Percentiles rank a stretch among this genome's conserved stretches.
These are phyloP conservation scores for Penicillium brevicompactum DNA, from an alignment of 2,329 filamentous ascomycete species.

Conservation along the genomic window DNA sequence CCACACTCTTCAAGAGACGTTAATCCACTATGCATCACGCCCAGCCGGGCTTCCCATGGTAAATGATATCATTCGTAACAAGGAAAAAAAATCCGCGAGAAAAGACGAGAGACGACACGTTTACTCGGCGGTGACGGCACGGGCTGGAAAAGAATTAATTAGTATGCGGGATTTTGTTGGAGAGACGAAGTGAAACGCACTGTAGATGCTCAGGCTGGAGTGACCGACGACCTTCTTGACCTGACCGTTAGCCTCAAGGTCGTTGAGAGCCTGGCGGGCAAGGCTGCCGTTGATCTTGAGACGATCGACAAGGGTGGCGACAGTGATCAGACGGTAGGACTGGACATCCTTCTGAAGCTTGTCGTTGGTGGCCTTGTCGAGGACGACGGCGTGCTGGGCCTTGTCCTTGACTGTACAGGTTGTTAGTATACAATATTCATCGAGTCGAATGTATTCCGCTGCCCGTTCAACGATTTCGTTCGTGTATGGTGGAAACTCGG, in stretches of 20 bases:
- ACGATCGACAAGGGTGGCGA: conserved; percentile 97
- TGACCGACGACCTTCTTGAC: conserved; percentile 98
- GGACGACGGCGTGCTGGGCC: conserved; percentile 97
- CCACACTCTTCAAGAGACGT: conserved; percentile 34
- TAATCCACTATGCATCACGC: conserved; percentile 39
- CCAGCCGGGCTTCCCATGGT: conserved; percentile 40
- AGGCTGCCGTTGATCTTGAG: conserved; percentile 99
- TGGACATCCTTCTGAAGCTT: conserved; percentile 99
- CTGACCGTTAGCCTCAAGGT: conserved; percentile 96
- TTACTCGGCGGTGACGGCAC: conserved; percentile 49
- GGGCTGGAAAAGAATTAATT: conserved; percentile 34
- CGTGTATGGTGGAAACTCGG: conserved; percentile 8
- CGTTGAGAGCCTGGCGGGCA: conserved; percentile 82
- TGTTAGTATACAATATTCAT: conserved; percentile 22
- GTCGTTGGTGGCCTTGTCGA: conserved; percentile 96
- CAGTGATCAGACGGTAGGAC: conserved; percentile 98
- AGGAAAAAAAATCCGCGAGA: conserved; percentile 40
- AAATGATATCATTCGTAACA: conserved; percentile 44
- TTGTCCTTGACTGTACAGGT: conserved; percentile 92
- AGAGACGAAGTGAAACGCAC: conserved; percentile 51
- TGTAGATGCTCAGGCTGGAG: conserved; percentile 99
- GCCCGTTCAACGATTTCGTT: conserved; percentile 17
- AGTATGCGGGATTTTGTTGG: neutral
- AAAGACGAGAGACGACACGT: conserved; percentile 35
- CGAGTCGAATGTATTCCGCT: conserved; percentile 2